Evolutionary conservation across 1,284 basidiomycete species (phyloP), one percentile per base, ranked within the genome.

Genomic region (Heterobasidion parviporum): DNA sequence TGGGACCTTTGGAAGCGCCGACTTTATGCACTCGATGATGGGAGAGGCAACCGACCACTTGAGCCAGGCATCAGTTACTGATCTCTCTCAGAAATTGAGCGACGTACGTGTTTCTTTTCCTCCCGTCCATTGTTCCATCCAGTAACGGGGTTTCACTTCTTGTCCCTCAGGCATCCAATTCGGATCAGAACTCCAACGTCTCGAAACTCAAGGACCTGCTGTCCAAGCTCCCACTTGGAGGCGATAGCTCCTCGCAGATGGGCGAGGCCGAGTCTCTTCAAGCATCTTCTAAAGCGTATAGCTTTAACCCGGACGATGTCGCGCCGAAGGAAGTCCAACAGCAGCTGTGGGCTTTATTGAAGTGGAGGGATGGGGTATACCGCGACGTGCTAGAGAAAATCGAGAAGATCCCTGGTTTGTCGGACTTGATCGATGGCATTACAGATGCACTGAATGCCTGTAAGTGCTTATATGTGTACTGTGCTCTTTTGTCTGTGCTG

Each of bases 1-100:
- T 9, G 90, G 87, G 18, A 90, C 89, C 0, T 93, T 93, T 63
- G 90, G 89, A 26, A 80, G 84, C 57, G 80, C 83, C 54, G 89
- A 92, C 67, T 92, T 93, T 66, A 75, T 91, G 61, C 83, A 87
- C 65, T 87, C 83, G 6, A 69, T 82, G 48, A 72, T 60, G 54
- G 80, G 75, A 58, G 80, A 85, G 66, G 81, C 81, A 10, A 78
- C 77, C 56, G 82, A 85, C 78, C 75, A 82, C 62, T 56, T 83
- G 59, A 82, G 80, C 63, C 80, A 91, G 70, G 84, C 89, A 3
- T 90, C 88, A 55, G 87, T 95, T 6, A 87, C 87, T 1, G 90
- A 93, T 60, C 79, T 94, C 15, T 80, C 81, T 56, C 77, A 82
- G 63, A 83, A 87, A 62, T 82, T 93, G 74, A 72, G 78, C 60